Evolutionary conservation across 2,329 filamentous ascomycete species (phyloP).

Genomic region (Sphaerulina populicola): DNA sequence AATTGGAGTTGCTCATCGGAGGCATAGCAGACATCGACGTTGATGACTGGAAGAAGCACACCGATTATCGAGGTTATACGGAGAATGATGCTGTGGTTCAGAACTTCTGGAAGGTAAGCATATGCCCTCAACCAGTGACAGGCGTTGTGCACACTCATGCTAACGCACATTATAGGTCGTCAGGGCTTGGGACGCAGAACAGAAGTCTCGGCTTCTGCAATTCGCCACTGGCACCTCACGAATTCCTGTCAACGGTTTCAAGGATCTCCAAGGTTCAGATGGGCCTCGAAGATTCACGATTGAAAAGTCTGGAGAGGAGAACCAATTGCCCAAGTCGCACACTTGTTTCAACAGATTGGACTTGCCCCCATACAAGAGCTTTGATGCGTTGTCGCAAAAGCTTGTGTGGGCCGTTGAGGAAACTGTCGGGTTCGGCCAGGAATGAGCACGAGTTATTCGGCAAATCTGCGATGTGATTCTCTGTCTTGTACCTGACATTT

Average conservation of each 20-base stretch:
- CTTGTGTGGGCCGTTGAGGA: constrained; percentile 96
- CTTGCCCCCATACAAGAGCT: constrained; percentile 81
- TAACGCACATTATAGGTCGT: constrained; percentile 51
- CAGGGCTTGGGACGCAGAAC: constrained; percentile 92
- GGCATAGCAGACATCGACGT: constrained; percentile 99
- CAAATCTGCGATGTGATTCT: no score
- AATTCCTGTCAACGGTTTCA: constrained; percentile 98
- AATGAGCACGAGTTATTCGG: constrained; percentile 47
- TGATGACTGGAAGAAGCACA: constrained; percentile 99
- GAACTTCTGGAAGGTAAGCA: constrained; percentile 82
- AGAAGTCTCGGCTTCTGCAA: constrained; percentile 91
- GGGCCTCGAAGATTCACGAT: constrained; percentile 94
- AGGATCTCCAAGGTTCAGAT: constrained; percentile 94
- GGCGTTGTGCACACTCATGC: neutral
- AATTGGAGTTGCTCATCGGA: constrained; percentile 90
- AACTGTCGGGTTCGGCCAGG: constrained; percentile 97
- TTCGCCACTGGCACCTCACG: constrained; percentile 96
- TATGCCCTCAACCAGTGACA: neutral
- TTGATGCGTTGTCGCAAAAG: constrained; percentile 79
- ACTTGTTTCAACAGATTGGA: constrained; percentile 99
- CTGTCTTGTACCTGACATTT: no score
- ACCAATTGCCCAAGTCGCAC: constrained; percentile 89
- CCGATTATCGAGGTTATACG: constrained; percentile 96
- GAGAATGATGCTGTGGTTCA: constrained; percentile 95
- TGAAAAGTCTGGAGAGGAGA: constrained; percentile 88